These are phyloP conservation scores for Pelagomonas calceolata DNA, from an alignment of 108 stramenopile genomes.

Conservation along the genomic window DNA sequence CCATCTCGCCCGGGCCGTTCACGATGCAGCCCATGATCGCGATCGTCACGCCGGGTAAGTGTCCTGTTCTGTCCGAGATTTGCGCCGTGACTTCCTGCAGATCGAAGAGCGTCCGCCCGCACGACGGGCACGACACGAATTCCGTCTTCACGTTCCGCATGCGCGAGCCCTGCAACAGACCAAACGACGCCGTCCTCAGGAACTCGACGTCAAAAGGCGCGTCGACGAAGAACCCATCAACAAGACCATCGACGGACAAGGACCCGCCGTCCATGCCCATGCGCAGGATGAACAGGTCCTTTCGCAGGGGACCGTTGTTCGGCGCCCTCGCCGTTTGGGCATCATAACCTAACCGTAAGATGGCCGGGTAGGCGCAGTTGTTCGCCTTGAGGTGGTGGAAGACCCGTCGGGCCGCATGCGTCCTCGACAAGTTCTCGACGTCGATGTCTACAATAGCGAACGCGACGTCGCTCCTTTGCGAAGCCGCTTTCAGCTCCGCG, in stretches of 20 bases:
- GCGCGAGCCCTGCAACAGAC: slow-evolving; percentile 80
- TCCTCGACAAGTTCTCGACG: slow-evolving; percentile 52
- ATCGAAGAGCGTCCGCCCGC: slow-evolving; percentile 92
- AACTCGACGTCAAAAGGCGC: slow-evolving; percentile 55
- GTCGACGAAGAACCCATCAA: slow-evolving; percentile 77
- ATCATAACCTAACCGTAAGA: slow-evolving; percentile 71
- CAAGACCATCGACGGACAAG: slow-evolving; percentile 74
- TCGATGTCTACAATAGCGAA: slow-evolving; percentile 58
- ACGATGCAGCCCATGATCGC: slow-evolving; percentile 99
- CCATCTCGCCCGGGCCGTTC: slow-evolving; percentile 96
- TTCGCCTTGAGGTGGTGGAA: slow-evolving; percentile 75
- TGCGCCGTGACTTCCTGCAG: slow-evolving; percentile 85
- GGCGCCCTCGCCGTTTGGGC: slow-evolving; percentile 22
- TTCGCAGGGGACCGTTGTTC: slow-evolving; percentile 44
- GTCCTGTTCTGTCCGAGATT: slow-evolving; percentile 79
- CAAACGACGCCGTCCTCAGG: slow-evolving; percentile 71
- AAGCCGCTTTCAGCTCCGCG: slow-evolving; percentile 58
- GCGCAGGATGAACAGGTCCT: slow-evolving; percentile 65
- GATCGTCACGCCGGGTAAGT: slow-evolving; percentile 87
- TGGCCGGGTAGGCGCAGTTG: slow-evolving; percentile 61
- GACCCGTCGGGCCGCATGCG: slow-evolving; percentile 78
- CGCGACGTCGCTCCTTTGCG: too few relatives aligned
- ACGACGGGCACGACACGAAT: slow-evolving; percentile 92
- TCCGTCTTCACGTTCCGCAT: slow-evolving; percentile 96
- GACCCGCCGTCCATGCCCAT: slow-evolving; percentile 71